Conservation (phyloP, 441 rosid species). For the Daphne laureola region DNA sequence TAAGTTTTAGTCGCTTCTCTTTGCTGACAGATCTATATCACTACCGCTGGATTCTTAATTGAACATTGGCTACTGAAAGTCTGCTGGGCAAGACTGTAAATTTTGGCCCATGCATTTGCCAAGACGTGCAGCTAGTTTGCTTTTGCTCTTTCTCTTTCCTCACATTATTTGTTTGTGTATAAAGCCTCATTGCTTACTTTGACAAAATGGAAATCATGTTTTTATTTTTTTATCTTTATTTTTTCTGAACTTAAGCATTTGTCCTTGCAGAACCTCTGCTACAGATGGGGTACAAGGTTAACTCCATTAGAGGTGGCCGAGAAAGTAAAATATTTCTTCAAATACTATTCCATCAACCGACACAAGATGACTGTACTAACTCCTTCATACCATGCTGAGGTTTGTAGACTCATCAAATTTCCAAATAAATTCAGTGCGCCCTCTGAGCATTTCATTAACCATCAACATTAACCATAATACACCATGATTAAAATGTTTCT, state of each 20-base stretch:
- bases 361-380: constrained; percentile 93
- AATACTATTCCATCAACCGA: constrained; percentile 82
- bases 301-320: constrained; percentile 79
- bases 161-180: too few species aligned
- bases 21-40: too few species aligned
- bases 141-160: too few species aligned
- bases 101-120: too few species aligned
- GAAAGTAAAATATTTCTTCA: constrained; percentile 90
- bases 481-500: background rate
- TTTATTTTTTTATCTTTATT: too few species aligned
- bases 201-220: too few species aligned
- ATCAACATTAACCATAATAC: background rate
- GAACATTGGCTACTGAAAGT: too few species aligned
- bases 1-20: too few species aligned
- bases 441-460: background rate
- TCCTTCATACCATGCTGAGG: constrained; percentile 95
- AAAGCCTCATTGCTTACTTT: too few species aligned
- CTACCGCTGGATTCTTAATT: too few species aligned
- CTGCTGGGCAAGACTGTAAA: too few species aligned
- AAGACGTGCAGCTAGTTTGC: too few species aligned
- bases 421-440: background rate
- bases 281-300: constrained; percentile 77
- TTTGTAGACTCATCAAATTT: constrained; percentile 15
- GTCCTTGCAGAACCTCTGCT: constrained; percentile 77
- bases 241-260: background rate